Conservation (phyloP, 1,284 basidiomycete species). For the Chondrostereum purpureum region DNA sequence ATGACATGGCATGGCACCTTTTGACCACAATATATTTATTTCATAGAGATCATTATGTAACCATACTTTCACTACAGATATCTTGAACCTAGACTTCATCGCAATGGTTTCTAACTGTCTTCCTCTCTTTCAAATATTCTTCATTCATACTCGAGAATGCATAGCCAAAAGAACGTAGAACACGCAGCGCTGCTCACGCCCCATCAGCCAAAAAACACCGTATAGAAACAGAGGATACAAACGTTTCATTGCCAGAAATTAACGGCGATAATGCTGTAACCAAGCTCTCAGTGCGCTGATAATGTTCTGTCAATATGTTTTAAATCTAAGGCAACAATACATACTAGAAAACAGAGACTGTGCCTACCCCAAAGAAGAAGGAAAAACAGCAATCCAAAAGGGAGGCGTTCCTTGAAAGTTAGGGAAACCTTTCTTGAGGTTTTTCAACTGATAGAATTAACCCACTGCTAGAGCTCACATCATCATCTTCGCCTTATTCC, state of each 20-base stretch:
- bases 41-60: no score
- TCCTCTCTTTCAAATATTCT: conserved; percentile 1
- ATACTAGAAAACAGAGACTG: no score
- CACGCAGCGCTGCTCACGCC: conserved; percentile 39
- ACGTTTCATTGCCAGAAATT: no score
- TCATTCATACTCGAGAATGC: not conserved
- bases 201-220: conserved; percentile 43
- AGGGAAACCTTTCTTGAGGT: conserved; percentile 12
- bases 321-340: no score
- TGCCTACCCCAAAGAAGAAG: conserved; percentile 49
- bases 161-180: conserved; percentile 56
- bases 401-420: conserved; percentile 64
- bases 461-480: conserved; percentile 44
- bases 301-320: no score
- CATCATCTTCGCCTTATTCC: conserved; percentile 55
- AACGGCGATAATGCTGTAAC: conserved; percentile 23
- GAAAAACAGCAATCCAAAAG: conserved; percentile 62
- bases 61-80: not conserved
- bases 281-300: not conserved
- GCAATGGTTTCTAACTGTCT: not conserved
- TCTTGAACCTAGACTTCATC: not conserved
- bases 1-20: no score
- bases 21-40: no score
- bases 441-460: not conserved
- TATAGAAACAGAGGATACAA: no score